Base-by-base conservation (phyloP, 2,329 filamentous ascomycete species). In the Dissoconium aciculare region DNA sequence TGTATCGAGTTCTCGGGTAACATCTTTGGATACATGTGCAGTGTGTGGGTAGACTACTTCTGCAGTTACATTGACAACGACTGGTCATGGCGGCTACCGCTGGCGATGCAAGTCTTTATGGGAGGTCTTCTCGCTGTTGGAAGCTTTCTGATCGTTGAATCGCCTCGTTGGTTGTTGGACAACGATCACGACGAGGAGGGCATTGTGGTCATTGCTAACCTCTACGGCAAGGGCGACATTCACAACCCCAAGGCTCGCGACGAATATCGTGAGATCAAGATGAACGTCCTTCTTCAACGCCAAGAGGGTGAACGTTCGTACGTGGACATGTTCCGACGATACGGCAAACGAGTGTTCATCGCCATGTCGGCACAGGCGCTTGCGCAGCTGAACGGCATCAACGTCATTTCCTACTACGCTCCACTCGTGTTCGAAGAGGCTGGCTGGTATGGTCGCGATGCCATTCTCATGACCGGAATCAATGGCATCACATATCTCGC, bases 1-100 rank as follows among this genome's bases (percentile, higher is more conserved):
- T 95, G 89, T 55, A 95, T 98, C 43, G 89, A 98, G 55, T 98
- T 95, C 51, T 87, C 87, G 0, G 89, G 89, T 32, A 98, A 98
- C 57, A 92, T 98, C 40, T 77, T 82, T 38, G 89, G 89, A 17
- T 98, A 98, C 54, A 78, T 87, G 32, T 84, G 83, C 31, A 95
- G 87, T 45, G 87, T 95, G 13, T 98, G 89, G 89, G 87, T 95
- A 15, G 89, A 98, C 56, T 98, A 95, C 58, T 87, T 89, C 48
- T 94, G 85, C 58, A 89, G 81, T 35, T 94, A 68, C 52, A 95
- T 98, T 51, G 58, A 82, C 39, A 81, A 66, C 47, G 65, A 95
- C 54, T 68, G 78, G 60, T 83, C 89, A 2, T 98, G 89, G 89
- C 79, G 89, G 28, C 47, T 94, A 26, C 89, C 89, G 2, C 61